These are phyloP conservation scores for Urochloa ruziziensis DNA, from an alignment of 176 grass and related monocot genomes.

Conservation along the genomic window DNA sequence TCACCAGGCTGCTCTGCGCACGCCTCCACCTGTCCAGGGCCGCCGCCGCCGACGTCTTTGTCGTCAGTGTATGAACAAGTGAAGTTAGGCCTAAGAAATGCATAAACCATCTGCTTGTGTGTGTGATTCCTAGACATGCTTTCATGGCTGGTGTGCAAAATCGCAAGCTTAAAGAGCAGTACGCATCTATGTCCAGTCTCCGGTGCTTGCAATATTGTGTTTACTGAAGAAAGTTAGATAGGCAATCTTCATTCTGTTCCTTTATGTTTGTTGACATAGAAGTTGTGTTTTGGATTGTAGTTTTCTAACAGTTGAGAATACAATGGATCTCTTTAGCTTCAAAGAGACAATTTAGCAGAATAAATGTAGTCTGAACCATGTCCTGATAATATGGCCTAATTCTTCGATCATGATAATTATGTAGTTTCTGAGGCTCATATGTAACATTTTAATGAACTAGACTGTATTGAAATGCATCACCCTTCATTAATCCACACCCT, in stretches of 20 bases:
- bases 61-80: conserved; percentile 21
- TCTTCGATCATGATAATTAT: background rate
- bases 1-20: conserved; percentile 70
- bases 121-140: background rate
- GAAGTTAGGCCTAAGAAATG: background rate
- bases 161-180: background rate
- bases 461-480: background rate
- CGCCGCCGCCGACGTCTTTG: conserved; percentile 17
- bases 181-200: background rate
- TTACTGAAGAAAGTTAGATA: too few species aligned
- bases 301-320: background rate
- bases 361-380: background rate
- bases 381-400: background rate
- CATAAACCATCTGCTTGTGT: background rate
- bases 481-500: background rate
- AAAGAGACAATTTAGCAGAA: background rate
- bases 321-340: background rate
- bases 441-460: background rate
- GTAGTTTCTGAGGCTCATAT: background rate
- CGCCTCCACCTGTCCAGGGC: conserved; percentile 49
- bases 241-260: too few species aligned
- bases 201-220: background rate
- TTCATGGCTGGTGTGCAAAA: background rate
- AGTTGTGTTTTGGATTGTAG: background rate
- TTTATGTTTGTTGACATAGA: background rate